Evolutionary conservation across 139 green algal species (phyloP), one percentile per base, ranked within the genome.

Genomic region (Volvox reticuliferus): DNA sequence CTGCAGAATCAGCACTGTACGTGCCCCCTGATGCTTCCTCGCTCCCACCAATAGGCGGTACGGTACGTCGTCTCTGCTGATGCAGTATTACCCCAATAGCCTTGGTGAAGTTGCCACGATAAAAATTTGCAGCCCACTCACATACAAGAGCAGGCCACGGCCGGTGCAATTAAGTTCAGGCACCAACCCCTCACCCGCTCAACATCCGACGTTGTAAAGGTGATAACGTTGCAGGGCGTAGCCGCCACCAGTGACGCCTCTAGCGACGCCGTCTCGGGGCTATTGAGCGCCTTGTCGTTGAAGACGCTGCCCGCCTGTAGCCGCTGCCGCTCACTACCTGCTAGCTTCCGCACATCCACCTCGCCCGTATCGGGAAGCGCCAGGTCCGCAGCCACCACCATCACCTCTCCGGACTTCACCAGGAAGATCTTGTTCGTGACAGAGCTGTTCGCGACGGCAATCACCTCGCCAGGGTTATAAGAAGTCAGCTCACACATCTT

Each of bases 361-460:
- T 92, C 75, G 35, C 81, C 89, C 14, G 33, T 73, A 33, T 81
- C 82, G 77, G 91, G 81, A 28, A 96, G 78, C 24, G 81, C 84
- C 73, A 93, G 71, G 63, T 91, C 89, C 0, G 90, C 83, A 18
- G 94, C 78, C 73, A 96, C 87, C 79, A 94, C 82, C 82, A 94
- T 79, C 37, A 94, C 91, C 80, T 96, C 94, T 18, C 94, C 94
- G 17, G 19, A 76, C 89, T 92, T 94, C 1, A 96, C 90, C 17
- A 96, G 88, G 84, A 94, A 95, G 75, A 96, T 91, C 21, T 89
- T 87, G 69, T 93, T 94, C 5, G 89, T 93, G 1, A 79, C 30
- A 28, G 78, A 35, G 28, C 69, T 88, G 55, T 91, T 92, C 13
- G 91, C 91, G 19, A 91, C 75, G 0, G 90, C 92, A 22, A 96